Evolutionary conservation across 495 filamentous ascomycete species (phyloP), one percentile per base, ranked within the genome.

Genomic region (Aspergillus sclerotioniger): DNA sequence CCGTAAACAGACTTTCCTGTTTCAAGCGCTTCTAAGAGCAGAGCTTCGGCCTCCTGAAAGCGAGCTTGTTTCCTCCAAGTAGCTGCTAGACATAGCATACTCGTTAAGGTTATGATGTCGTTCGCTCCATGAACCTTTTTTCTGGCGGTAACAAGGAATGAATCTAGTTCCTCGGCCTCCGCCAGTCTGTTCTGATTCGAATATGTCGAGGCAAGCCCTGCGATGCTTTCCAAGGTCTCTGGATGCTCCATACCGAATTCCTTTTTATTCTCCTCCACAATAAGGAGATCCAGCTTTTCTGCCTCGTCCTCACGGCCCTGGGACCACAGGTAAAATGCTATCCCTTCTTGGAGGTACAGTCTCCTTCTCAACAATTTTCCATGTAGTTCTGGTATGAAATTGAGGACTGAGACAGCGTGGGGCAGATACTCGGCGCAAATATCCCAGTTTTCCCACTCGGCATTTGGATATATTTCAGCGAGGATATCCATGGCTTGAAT

Each of bases 361-460:
- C 43, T 31, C 21, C 46, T 45, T 25, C 39, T 48, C 21, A 58
- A 35, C 10, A 19, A 8, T 19, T 54, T 57, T 0, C 35, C 56
- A 28, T 49, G 25, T 8, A 55, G 9, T 12, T 57, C 51, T 2
- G 51, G 54, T 45, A 21, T 16, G 58, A 53, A 62, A 0, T 35
- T 29, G 13, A 71, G 43, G 4, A 71, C 72, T 8, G 58, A 60
- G 44, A 68, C 54, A n/a, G 65, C 72, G 52, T 82, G 79, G 3
- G 75, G 67, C 25, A 74, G 62, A 25, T 76, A 67, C 4, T 49
- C 53, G 33, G 63, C 57, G 56, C 77, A 81, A 17, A 53, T 56
- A 12, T 46, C 52, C 70, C 75, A 69, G 44, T 64, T 76, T 52
- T 74, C 61, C 53, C 60, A 64, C 1, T 56, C 41, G 33, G 69